These are phyloP conservation scores for Passiflora organensis DNA, from an alignment of 345 rosid genomes.

Conservation along the genomic window DNA sequence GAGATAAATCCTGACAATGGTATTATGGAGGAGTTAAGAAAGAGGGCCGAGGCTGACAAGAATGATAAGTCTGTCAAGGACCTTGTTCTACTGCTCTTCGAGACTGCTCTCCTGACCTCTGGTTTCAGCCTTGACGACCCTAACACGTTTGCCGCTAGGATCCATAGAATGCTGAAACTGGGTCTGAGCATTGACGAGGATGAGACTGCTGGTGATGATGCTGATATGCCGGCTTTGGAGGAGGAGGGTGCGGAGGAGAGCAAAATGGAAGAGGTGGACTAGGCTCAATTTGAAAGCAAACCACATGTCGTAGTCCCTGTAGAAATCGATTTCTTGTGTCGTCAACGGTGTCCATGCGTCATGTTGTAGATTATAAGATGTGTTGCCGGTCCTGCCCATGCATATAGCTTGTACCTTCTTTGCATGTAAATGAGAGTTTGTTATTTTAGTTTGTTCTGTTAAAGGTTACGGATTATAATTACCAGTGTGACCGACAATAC, in stretches of 20 bases:
- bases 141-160: constrained; percentile 68
- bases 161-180: constrained; percentile 83
- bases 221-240: constrained; percentile 75
- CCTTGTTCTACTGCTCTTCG: constrained; percentile 64
- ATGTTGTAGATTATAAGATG: too few species aligned
- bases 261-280: constrained; percentile 95
- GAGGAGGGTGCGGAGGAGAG: constrained; percentile 82
- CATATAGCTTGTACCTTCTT: too few species aligned
- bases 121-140: constrained; percentile 93
- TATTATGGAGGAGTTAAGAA: constrained; percentile 83
- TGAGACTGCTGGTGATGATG: constrained; percentile 45
- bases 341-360: too few species aligned
- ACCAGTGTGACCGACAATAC: too few species aligned
- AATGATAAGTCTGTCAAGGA: constrained; percentile 86
- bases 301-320: too few species aligned
- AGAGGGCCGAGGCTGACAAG: constrained; percentile 75
- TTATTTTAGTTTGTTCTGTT: too few species aligned
- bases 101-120: constrained; percentile 71
- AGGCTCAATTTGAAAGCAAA: too few species aligned
- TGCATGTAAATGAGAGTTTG: too few species aligned
- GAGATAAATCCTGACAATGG: constrained; percentile 86
- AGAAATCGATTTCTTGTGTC: too few species aligned
- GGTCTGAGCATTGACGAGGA: constrained; percentile 83
- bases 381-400: too few species aligned
- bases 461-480: too few species aligned